Conservation (phyloP, 306 rosid genomes). For the Trifolium dubium region DNA sequence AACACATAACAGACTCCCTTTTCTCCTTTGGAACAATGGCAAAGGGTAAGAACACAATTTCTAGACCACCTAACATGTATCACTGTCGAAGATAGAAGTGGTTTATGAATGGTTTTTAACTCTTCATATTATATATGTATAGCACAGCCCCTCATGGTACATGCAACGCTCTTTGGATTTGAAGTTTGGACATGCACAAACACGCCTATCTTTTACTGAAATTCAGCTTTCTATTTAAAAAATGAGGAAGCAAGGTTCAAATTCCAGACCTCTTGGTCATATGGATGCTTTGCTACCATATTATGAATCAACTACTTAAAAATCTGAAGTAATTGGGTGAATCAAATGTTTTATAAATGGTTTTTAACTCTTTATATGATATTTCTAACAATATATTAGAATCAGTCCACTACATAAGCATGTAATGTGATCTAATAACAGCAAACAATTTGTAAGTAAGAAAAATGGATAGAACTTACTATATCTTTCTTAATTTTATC, state of each 20-base stretch:
- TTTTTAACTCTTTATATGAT: not conserved
- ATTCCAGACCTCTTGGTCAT: slow-evolving; percentile 15
- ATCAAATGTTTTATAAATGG: not conserved
- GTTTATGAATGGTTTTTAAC: not conserved
- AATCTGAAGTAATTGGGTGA: slow-evolving; percentile 8
- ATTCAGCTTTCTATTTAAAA: slow-evolving; percentile 3
- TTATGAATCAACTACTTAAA: not conserved
- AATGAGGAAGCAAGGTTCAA: slow-evolving; percentile 2
- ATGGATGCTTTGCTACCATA: not conserved
- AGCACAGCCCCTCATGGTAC: not conserved
- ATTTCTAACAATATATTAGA: slow-evolving; percentile 22
- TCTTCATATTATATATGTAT: not conserved
- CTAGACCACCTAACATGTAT: slow-evolving; percentile 19
- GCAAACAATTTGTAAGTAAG: not conserved
- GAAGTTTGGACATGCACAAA: slow-evolving; percentile 1
- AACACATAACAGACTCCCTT: slow-evolving; percentile 20
- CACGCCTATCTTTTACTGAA: slow-evolving; percentile 8
- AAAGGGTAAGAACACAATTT: not conserved
- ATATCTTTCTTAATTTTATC: slow-evolving; percentile 63
- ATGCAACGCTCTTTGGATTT: not conserved
- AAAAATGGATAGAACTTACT: slow-evolving; percentile 47
- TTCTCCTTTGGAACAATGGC: slow-evolving; percentile 12
- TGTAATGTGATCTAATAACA: slow-evolving; percentile 20
- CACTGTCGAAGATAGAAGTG: not conserved
- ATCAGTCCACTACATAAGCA: slow-evolving; percentile 8